Evolutionary conservation across 2,329 filamentous ascomycete species (phyloP), one percentile per base, ranked within the genome.

Genomic region (Alternaria ethzedia): DNA sequence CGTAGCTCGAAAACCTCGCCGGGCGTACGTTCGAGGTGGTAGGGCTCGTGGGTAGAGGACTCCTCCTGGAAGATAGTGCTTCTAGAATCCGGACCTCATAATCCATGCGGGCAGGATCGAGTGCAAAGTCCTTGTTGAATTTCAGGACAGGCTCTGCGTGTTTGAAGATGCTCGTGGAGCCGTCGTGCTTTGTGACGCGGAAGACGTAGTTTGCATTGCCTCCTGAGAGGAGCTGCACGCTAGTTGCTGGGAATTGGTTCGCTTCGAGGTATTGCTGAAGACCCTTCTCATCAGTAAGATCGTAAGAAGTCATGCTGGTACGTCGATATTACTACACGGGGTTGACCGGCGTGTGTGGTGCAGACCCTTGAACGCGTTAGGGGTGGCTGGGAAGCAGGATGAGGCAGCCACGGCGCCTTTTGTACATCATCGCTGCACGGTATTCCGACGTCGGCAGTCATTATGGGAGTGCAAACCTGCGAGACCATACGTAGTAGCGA

Each of bases 131-230:
- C 3, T 58, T 64, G 49, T 75, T 74, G 44, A 59, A 65, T 25
- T 67, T 64, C 5, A 79, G 65, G 26, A 75, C 77, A 8, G 72
- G 70, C 5, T 75, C 75, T 21, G 79, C 77, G 50, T 81, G 78
- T 59, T 81, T 81, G 58, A 76, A 74, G 47, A 81, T 72, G 15
- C 45, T 43, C 3, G 68, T 71, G 17, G 58, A 46, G 28, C 67
- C 65, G 26, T 68, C 52, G 2, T 58, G 43, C 4, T 62, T 49
- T 0, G 49, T 66, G 17, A 77, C 64, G 20, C 78, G 77, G 56
- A 77, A 80, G 44, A 79, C 76, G 54, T 74, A 78, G 55, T 81
- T 81, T 20, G 76, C 76, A 6, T 70, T 77, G 11, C 78, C 78
- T 21, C 78, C 79, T 3, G 69, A 69, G 17, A 81, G 70, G 3